Base-by-base conservation (phyloP, 306 rosid species). In the Inga leiocalycina region DNA sequence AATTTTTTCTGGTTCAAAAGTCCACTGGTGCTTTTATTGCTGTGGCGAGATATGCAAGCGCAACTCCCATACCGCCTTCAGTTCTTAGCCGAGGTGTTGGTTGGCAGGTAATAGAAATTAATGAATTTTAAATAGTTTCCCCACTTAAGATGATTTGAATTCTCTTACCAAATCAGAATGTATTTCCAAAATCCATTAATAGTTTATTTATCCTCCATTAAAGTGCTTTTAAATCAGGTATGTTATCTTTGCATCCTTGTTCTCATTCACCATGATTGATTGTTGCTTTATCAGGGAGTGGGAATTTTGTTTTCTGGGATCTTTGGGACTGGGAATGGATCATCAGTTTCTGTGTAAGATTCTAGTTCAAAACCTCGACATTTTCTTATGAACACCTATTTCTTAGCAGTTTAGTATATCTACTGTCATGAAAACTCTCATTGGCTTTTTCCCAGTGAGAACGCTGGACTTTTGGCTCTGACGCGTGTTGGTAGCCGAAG, bases 401-500 rank as follows among this genome's bases (percentile, higher is more conserved):
- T 66, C 72, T 69, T 41, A 59, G 56, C 39, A 19, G 43, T 39
- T 39, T 8, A 6, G 15, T 5, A n/a, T 20, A 46, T 61, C 32
- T 65, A 75, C 65, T n/a, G 7, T 74, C 44, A 27, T 35, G 56
- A 71, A 43, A 80, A 39, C 68, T 56, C 27, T 80, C 46, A 8
- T 77, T 83, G 34, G 19, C 75, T 82, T 78, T 80, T 56, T 48
- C 39, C 43, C 85, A 87, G 99, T 59, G 99, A 95, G 86, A 95
- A 95, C 83, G 98, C 99, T 6, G 98, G 98, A 75, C 86, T 95
- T 80, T 87, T 95, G 69, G 98, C 98, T 24, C 89, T 95, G 89
- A 95, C 99, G 5, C 97, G 98, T 2, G 98, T 95, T 0, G 99
- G 99, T 61, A 95, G 98, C 90, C 87, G 99, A 85, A 95, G 99